phyloP scores from a whole-genome alignment of 257 asterid genomes.

The Penstemon newberryi region DNA sequence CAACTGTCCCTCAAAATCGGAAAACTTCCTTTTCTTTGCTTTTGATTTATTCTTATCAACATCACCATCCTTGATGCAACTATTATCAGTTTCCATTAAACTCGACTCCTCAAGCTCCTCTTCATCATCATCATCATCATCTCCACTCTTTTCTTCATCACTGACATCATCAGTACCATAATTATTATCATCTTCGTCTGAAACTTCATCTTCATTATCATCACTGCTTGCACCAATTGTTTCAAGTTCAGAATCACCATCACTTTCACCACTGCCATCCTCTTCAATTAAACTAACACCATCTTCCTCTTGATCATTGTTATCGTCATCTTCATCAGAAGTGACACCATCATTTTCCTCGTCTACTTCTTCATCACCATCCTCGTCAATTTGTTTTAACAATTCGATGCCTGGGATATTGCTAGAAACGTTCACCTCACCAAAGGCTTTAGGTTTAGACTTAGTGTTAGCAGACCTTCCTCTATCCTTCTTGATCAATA shows the following conservation, averaged over 20 bases:
- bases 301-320: conserved; percentile 39
- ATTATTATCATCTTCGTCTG: conserved; percentile 36
- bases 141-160: conserved; percentile 34
- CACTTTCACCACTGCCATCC: conserved; percentile 37
- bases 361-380: conserved; percentile 48
- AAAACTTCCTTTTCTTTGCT: conserved; percentile 62
- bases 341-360: conserved; percentile 31
- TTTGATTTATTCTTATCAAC: conserved; percentile 32
- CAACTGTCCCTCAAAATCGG: conserved; percentile 66
- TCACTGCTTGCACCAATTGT: conserved; percentile 37
- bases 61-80: conserved; percentile 22
- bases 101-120: conserved; percentile 34
- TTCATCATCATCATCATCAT: conserved; percentile 37
- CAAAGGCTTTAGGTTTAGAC: conserved; percentile 85
- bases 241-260: conserved; percentile 42
- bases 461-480: conserved; percentile 73
- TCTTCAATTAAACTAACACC: conserved; percentile 34
- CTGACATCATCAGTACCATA: conserved; percentile 32
- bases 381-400: conserved; percentile 51
- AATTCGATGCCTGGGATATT: conserved; percentile 82
- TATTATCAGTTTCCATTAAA: conserved; percentile 26
- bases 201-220: conserved; percentile 41
- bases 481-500: conserved; percentile 84
- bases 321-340: conserved; percentile 37
- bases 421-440: conserved; percentile 69